Evolutionary conservation across 208 protist genomes (phyloP).

Genomic region (Wallacemonas collosoma): DNA sequence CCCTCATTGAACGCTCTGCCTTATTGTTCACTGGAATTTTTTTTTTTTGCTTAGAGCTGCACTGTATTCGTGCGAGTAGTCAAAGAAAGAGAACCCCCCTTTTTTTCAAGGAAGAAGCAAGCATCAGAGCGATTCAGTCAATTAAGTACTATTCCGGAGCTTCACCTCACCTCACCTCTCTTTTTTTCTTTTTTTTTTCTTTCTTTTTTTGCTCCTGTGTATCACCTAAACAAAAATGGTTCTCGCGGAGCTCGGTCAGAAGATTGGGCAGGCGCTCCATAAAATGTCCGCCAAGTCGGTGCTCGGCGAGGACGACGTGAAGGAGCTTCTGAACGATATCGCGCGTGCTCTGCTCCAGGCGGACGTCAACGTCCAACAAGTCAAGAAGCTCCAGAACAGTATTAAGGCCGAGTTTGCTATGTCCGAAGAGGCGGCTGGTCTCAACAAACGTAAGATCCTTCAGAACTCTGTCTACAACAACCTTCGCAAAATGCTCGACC

Average conservation of each 20-base stretch:
- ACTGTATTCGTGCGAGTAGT: too few relatives aligned
- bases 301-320: constrained; percentile 95
- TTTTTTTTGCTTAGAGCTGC: constrained; percentile 19
- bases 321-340: constrained; percentile 96
- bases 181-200: too few relatives aligned
- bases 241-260: constrained; percentile 92
- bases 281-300: constrained; percentile 91
- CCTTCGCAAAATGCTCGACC: constrained; percentile 96
- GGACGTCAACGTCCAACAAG: constrained; percentile 97
- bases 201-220: too few relatives aligned
- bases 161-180: too few relatives aligned
- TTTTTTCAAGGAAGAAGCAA: too few relatives aligned
- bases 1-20: too few relatives aligned
- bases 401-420: constrained; percentile 94
- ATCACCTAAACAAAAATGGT: constrained; percentile 67
- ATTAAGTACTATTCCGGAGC: too few relatives aligned
- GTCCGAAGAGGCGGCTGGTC: constrained; percentile 91
- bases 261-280: constrained; percentile 93
- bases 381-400: constrained; percentile 93
- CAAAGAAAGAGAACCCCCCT: constrained; percentile 3
- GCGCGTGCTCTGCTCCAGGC: constrained; percentile 94
- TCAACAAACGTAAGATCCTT: constrained; percentile 97
- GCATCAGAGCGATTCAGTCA: too few relatives aligned
- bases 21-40: constrained; percentile 14
- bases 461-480: constrained; percentile 96